These are phyloP conservation scores for Trifolium repens DNA, from an alignment of 306 rosid genomes.

Conservation along the genomic window DNA sequence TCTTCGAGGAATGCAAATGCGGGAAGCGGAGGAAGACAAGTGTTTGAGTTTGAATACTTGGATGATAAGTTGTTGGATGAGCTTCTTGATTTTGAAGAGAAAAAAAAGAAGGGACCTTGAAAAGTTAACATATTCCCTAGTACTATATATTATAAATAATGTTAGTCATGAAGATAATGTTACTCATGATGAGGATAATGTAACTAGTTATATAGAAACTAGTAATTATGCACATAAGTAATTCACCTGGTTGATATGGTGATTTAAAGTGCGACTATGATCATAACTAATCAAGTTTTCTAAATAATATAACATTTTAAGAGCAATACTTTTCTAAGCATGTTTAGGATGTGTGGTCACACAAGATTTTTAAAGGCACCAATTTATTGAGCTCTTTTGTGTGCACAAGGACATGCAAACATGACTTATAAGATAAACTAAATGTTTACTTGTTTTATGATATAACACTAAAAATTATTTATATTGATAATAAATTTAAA, in stretches of 20 bases:
- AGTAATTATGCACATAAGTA: constrained; percentile 1
- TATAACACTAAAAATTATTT: no score
- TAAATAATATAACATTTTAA: not conserved
- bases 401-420: no score
- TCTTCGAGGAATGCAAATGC: constrained; percentile 45
- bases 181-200: constrained; percentile 1
- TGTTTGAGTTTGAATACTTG: constrained; percentile 73
- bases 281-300: constrained; percentile 1
- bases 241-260: constrained; percentile 14
- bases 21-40: constrained; percentile 48
- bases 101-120: constrained; percentile 42
- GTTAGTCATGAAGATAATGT: not conserved
- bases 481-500: no score
- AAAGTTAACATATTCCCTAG: not conserved
- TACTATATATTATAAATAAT: not conserved
- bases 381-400: no score
- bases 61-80: constrained; percentile 84
- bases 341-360: no score
- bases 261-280: constrained; percentile 13
- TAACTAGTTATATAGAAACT: not conserved
- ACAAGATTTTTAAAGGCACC: no score
- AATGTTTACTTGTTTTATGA: no score
- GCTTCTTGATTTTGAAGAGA: constrained; percentile 70
- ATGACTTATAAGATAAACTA: no score
- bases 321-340: not conserved